Evolutionary conservation across 495 filamentous ascomycete species (phyloP).

Genomic region (Xylaria longipes): DNA sequence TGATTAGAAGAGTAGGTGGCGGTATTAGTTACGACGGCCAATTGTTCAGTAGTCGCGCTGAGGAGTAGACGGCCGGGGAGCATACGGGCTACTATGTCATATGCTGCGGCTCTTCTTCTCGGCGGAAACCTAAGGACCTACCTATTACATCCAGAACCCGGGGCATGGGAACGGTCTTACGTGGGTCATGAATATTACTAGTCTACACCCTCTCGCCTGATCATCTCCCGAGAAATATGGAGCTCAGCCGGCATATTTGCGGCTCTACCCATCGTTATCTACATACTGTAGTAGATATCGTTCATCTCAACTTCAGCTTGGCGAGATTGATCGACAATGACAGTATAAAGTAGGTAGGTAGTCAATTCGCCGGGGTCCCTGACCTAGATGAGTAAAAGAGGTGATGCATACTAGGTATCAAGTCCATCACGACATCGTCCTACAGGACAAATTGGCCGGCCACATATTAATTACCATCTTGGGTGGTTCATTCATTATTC

Average conservation of each 20-base stretch:
- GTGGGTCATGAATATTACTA: background rate
- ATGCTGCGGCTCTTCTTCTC: background rate
- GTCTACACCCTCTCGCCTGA: background rate
- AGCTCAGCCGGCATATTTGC: background rate
- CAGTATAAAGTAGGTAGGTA: background rate
- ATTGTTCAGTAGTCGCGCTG: background rate
- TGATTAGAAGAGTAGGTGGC: slow-evolving; percentile 3
- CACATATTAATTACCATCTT: background rate
- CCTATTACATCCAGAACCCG: slow-evolving; percentile 9
- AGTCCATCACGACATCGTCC: background rate
- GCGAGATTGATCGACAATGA: background rate
- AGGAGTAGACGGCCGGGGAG: background rate
- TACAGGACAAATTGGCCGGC: background rate
- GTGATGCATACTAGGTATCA: background rate
- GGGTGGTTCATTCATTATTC: background rate
- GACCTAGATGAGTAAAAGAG: background rate
- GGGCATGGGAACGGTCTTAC: background rate
- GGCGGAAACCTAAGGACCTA: slow-evolving; percentile 4
- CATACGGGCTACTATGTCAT: background rate
- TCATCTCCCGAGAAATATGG: slow-evolving; percentile 6
- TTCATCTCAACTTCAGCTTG: background rate
- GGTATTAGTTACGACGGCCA: background rate
- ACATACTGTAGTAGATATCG: no score
- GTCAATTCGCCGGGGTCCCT: background rate
- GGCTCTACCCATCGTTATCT: background rate